Percentiles rank a stretch among this genome's conserved stretches.
These are phyloP conservation scores for Trichoderma sp. DNA, from an alignment of 2,329 filamentous ascomycete species.

Conservation along the genomic window DNA sequence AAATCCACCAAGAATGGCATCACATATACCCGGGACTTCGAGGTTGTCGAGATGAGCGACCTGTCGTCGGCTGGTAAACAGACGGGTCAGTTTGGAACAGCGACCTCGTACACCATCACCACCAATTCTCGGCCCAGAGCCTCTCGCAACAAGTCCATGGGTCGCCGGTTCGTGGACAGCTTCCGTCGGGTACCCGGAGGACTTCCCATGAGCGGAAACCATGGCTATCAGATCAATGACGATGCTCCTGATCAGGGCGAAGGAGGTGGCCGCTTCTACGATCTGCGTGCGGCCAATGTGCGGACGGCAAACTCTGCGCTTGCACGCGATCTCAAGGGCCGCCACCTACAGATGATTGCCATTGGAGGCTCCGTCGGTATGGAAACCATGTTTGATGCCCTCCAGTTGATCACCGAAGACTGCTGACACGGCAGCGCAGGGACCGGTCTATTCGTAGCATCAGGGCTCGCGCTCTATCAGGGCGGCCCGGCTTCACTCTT, in stretches of 20 bases:
- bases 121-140: neutral
- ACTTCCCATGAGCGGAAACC: constrained; percentile 11
- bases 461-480: constrained; percentile 10
- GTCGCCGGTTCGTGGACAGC: constrained; percentile 10
- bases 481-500: constrained; percentile 9
- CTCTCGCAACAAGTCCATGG: constrained; percentile 16
- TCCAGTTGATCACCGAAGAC: neutral
- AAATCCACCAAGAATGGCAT: constrained; percentile 21
- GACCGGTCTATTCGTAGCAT: constrained; percentile 14
- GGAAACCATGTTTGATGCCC: neutral
- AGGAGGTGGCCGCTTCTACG: constrained; percentile 9
- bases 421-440: neutral
- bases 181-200: constrained; percentile 12
- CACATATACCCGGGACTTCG: constrained; percentile 16
- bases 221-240: constrained; percentile 18
- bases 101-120: constrained; percentile 9
- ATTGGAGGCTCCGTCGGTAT: constrained; percentile 15
- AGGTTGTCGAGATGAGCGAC: constrained; percentile 15
- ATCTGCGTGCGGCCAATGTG: constrained; percentile 13
- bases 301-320: constrained; percentile 18
- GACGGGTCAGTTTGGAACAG: neutral
- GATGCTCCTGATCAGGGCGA: constrained; percentile 4
- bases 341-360: constrained; percentile 15
- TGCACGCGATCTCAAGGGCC: constrained; percentile 11
- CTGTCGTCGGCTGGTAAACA: neutral